Evolutionary conservation across 75 land plant genomes (phyloP).

Genomic region (Isoetes taiwanensis): DNA sequence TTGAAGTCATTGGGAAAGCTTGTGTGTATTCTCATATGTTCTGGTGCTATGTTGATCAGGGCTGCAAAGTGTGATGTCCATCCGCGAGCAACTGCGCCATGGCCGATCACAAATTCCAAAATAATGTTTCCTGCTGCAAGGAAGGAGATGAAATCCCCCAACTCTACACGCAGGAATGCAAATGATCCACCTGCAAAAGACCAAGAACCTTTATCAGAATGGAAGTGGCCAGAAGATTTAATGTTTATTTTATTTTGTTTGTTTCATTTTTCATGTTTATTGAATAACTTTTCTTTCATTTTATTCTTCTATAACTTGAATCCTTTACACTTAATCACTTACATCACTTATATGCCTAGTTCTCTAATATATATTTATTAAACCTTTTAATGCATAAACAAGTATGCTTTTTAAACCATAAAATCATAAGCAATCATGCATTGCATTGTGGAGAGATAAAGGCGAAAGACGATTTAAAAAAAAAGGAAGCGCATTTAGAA

Average conservation of each 20-base stretch:
- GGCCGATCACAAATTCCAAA: constrained; percentile 49
- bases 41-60: constrained; percentile 27
- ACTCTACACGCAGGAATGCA: constrained; percentile 54
- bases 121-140: constrained; percentile 72
- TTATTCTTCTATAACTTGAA: not conserved
- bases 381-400: no score
- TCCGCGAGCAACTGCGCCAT: constrained; percentile 57
- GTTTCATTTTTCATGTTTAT: no score
- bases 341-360: not conserved
- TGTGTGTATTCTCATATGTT: constrained; percentile 39
- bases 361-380: not conserved
- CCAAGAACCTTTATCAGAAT: not conserved
- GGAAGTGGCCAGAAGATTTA: not conserved
- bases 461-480: not conserved
- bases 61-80: constrained; percentile 80
- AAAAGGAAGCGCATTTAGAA: not conserved
- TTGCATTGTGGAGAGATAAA: not conserved
- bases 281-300: no score
- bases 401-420: not conserved
- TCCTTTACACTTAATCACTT: not conserved
- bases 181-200: constrained; percentile 57
- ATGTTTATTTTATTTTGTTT: no score
- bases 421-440: not conserved
- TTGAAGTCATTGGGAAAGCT: constrained; percentile 29
- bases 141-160: constrained; percentile 75